Conservation (phyloP, 352 stramenopile species). For the Blastocystis hominis region DNA sequence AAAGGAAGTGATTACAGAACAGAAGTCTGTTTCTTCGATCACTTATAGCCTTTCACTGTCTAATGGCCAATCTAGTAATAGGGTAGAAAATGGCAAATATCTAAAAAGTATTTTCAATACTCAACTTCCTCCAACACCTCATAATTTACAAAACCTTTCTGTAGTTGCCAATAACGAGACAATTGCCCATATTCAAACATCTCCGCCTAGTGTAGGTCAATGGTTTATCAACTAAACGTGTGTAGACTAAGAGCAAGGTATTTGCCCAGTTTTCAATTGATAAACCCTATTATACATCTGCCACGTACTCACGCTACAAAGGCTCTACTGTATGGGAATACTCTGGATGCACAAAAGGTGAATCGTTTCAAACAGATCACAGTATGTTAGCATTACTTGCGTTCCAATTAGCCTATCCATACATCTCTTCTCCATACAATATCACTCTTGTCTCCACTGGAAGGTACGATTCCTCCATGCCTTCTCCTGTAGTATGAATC, state of each 20-base stretch:
- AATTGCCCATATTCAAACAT: too few relatives aligned
- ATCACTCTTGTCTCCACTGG: constrained; percentile 1
- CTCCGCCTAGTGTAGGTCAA: too few relatives aligned
- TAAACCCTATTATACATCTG: not conserved
- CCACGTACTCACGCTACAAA: not conserved
- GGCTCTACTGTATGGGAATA: not conserved
- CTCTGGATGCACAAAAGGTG: not conserved
- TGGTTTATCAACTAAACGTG: too few relatives aligned
- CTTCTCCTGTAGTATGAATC: not conserved
- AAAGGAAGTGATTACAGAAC: too few relatives aligned
- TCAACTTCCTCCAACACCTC: too few relatives aligned
- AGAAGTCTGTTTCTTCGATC: too few relatives aligned
- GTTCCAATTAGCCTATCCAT: not conserved
- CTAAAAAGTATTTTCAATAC: too few relatives aligned
- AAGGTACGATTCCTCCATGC: not conserved
- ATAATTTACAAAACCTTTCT: too few relatives aligned
- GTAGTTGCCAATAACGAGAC: too few relatives aligned
- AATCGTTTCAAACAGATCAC: not conserved
- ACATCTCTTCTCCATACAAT: not conserved
- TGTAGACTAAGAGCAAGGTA: not conserved
- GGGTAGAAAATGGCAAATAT: too few relatives aligned
- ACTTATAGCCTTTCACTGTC: too few relatives aligned
- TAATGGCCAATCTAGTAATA: too few relatives aligned
- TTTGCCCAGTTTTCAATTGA: not conserved
- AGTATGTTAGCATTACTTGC: not conserved